phyloP scores from a whole-genome alignment of 306 rosid species.

The Begonia fuchsioides region DNA sequence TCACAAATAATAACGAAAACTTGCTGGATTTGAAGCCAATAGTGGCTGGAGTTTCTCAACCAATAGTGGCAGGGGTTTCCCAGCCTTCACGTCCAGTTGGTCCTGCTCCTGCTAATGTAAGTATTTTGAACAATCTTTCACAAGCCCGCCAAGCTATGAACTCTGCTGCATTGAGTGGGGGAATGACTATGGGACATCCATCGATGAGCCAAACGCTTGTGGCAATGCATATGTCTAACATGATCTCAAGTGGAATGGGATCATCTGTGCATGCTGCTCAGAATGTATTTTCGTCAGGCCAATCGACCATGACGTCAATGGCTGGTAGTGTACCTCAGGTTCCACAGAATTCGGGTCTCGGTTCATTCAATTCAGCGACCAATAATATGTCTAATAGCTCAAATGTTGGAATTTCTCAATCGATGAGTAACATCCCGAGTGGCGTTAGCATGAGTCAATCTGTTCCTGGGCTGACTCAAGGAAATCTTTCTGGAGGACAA shows the following conservation, averaged over 20 bases:
- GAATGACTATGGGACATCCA: conserved; percentile 62
- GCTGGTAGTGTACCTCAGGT: conserved; percentile 64
- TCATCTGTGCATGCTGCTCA: conserved; percentile 75
- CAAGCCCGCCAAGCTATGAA: conserved; percentile 71
- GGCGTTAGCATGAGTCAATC: conserved; percentile 72
- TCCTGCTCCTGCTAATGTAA: conserved; percentile 55
- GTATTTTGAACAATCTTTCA: conserved; percentile 75
- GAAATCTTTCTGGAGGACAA: conserved; percentile 63
- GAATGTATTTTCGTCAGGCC: conserved; percentile 74
- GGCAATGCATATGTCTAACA: conserved; percentile 86
- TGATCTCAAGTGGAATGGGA: conserved; percentile 96
- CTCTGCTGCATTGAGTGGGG: conserved; percentile 63
- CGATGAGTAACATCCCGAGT: conserved; percentile 63
- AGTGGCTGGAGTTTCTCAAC: conserved; percentile 43
- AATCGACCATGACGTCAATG: conserved; percentile 36
- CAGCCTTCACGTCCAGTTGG: conserved; percentile 69
- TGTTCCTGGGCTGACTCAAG: conserved; percentile 60
- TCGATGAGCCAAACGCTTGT: conserved; percentile 76
- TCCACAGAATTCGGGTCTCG: conserved; percentile 49
- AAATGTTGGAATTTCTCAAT: conserved; percentile 68
- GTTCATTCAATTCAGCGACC: conserved; percentile 51
- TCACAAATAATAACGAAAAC: conserved; percentile 49
- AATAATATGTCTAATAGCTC: conserved; percentile 62
- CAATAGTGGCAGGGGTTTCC: conserved; percentile 40
- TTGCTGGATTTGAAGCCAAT: conserved; percentile 62